These are phyloP conservation scores for Novymonas esmeraldas DNA, from an alignment of 208 protist species.

Conservation along the genomic window DNA sequence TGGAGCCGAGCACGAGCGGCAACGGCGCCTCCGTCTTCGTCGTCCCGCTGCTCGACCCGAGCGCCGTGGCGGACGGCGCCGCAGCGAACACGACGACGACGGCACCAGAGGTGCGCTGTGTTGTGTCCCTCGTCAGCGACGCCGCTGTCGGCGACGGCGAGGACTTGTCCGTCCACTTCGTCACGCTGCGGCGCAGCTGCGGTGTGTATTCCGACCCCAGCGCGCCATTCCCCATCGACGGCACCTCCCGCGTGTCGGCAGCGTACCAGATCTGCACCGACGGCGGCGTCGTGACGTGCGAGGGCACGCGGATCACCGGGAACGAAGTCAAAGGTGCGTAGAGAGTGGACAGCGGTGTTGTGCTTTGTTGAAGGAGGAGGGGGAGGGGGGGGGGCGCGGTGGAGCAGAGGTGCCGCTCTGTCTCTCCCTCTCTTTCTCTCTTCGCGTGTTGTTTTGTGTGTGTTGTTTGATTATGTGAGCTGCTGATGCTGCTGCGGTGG, in stretches of 20 bases:
- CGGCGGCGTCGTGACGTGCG: slow-evolving; percentile 10
- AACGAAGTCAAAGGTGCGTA: not conserved
- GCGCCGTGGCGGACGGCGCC: not conserved
- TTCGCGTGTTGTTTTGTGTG: no score
- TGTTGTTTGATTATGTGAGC: no score
- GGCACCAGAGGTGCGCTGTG: slow-evolving; percentile 28
- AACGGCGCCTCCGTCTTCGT: slow-evolving; percentile 11
- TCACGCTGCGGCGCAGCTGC: slow-evolving; percentile 25
- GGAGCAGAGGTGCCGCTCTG: no score
- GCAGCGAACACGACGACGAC: not conserved
- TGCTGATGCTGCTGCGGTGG: not conserved
- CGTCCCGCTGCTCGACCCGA: slow-evolving; percentile 49
- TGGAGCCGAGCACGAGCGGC: slow-evolving; percentile 26
- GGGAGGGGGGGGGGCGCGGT: not conserved
- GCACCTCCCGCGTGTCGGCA: slow-evolving; percentile 22
- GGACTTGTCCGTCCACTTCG: slow-evolving; percentile 37
- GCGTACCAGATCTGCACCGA: slow-evolving; percentile 24
- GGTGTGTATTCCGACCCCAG: slow-evolving; percentile 17
- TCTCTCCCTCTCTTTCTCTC: not conserved
- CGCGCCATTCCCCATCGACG: slow-evolving; percentile 9
- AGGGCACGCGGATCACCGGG: slow-evolving; percentile 15
- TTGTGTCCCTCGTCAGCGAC: slow-evolving; percentile 31
- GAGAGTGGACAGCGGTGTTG: no score
- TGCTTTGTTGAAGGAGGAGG: no score
- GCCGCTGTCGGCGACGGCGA: slow-evolving; percentile 23